Percentiles rank a stretch among this genome's conserved stretches.
These are phyloP conservation scores for Gossypium davidsonii DNA, from an alignment of 441 rosid species.

Conservation along the genomic window DNA sequence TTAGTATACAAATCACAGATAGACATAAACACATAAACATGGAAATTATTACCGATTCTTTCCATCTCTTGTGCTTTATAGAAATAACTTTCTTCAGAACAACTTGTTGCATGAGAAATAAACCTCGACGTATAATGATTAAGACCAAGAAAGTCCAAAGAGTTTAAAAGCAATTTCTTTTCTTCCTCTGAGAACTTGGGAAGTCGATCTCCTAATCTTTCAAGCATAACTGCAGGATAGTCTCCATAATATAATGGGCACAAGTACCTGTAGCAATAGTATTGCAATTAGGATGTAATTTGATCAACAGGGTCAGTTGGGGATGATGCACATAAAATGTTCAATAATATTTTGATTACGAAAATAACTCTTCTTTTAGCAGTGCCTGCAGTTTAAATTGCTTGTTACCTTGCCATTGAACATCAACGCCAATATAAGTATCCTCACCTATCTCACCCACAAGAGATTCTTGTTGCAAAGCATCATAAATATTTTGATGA, in stretches of 20 bases:
- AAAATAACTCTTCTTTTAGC: background rate
- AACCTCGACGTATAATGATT: slow-evolving; percentile 66
- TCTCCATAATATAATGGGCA: slow-evolving; percentile 57
- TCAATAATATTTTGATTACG: background rate
- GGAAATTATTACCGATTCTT: slow-evolving; percentile 35
- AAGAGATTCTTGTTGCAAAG: background rate
- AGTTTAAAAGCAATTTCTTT: slow-evolving; percentile 32
- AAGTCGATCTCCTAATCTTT: slow-evolving; percentile 44
- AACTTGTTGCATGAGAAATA: slow-evolving; percentile 32
- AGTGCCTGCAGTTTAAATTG: background rate
- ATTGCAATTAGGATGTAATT: background rate
- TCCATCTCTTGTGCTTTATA: slow-evolving; percentile 42
- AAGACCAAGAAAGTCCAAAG: slow-evolving; percentile 55
- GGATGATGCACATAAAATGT: background rate
- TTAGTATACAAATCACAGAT: background rate
- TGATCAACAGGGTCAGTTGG: background rate
- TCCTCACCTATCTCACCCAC: background rate
- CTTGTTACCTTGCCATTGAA: background rate
- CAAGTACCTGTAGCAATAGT: slow-evolving; percentile 38
- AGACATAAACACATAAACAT: background rate
- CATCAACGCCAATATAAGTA: background rate
- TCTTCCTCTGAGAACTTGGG: slow-evolving; percentile 57
- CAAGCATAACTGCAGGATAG: slow-evolving; percentile 53
- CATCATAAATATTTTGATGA: background rate
- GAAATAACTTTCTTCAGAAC: slow-evolving; percentile 27